Base-by-base conservation (phyloP, 768 basidiomycete genomes). In the Agaricus sinodeliciosus region DNA sequence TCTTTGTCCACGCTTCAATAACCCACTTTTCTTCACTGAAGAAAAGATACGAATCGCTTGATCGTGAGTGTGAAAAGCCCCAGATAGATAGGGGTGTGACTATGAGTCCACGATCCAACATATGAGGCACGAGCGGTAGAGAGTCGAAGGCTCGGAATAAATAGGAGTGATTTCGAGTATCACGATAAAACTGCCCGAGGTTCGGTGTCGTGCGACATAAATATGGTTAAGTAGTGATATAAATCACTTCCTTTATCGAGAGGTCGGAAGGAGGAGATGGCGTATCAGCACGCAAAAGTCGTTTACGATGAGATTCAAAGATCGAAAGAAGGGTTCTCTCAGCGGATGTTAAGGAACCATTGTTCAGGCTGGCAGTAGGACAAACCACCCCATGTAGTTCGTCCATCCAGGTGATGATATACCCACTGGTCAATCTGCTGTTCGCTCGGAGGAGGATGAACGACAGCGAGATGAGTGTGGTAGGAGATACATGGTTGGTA, bases 331-430 rank as follows among this genome's bases (percentile, higher is more conserved):
- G 15, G 15, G 16, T 4, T 19, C 12, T 37, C 12, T 46, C 37
- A 47, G 3, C 52, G 31, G 16, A 48, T 25, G 39, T 54, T 27
- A 18, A 54, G 46, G n/a, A 27, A 37, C 52, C 52, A 54, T 11
- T 28, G n/a, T 15, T 54, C 45, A 0, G 52, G 28, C 13, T 48
- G 45, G 13, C 42, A 18, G 35, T 26, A 18, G 16, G 43, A 39
- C 4, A 52, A 46, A 3, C 52, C 52, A 15, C n/a, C 42, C 52
- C 52, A 54, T 31, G 6, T 41, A 9, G 1, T 15, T 8, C 31
- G 37, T 15, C 52, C 52, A 4, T 28, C 28, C 46, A 54, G 26
- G 35, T 42, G 28, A 18, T 26, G 15, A 7, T 42, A 34, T 39
- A 48, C 52, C 37, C 45, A 47, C 22, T 42, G 39, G 6, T 18